Conservation (phyloP, 2,329 filamentous ascomycete species). For the Xylariomycetidae sp. region DNA sequence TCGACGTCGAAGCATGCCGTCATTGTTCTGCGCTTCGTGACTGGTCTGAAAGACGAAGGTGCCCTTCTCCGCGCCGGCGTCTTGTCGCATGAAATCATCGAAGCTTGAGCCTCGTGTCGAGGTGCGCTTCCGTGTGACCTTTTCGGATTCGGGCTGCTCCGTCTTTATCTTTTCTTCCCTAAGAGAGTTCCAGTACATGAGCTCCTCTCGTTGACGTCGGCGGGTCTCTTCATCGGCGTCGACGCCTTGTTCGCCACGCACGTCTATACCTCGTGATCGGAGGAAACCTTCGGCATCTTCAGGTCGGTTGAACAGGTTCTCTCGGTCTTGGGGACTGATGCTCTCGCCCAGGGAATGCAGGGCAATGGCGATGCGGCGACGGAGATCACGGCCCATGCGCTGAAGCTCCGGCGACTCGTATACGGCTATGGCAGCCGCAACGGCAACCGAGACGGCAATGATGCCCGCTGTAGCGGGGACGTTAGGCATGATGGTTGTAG, state of each 20-base stretch:
- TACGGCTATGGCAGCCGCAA: slow-evolving; percentile 52
- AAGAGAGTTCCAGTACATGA: slow-evolving; percentile 60
- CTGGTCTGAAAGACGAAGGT: slow-evolving; percentile 54
- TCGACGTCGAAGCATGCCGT: slow-evolving; percentile 44
- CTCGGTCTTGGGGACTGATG: slow-evolving; percentile 41
- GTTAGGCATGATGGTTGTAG: slow-evolving; percentile 45
- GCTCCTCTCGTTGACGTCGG: slow-evolving; percentile 56
- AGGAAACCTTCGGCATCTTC: slow-evolving; percentile 62
- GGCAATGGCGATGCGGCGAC: slow-evolving; percentile 54
- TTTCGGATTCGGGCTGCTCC: slow-evolving; percentile 23
- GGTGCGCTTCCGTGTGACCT: slow-evolving; percentile 17
- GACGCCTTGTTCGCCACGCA: slow-evolving; percentile 39
- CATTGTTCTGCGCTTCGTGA: slow-evolving; percentile 35
- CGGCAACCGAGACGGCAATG: slow-evolving; percentile 50
- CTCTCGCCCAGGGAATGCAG: slow-evolving; percentile 54
- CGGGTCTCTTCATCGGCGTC: slow-evolving; percentile 58
- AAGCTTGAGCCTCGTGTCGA: slow-evolving; percentile 39
- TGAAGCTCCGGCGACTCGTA: slow-evolving; percentile 61
- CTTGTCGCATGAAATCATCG: slow-evolving; percentile 52
- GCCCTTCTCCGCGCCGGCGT: slow-evolving; percentile 45
- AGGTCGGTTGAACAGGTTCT: slow-evolving; percentile 58
- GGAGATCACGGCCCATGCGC: slow-evolving; percentile 54
- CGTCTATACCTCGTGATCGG: slow-evolving; percentile 38
- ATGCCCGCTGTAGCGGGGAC: slow-evolving; percentile 52
- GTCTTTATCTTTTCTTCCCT: slow-evolving; percentile 42